Evolutionary conservation across 2,329 filamentous ascomycete genomes (phyloP), one percentile per base, ranked within the genome.

Genomic region (Penicillium sp.): DNA sequence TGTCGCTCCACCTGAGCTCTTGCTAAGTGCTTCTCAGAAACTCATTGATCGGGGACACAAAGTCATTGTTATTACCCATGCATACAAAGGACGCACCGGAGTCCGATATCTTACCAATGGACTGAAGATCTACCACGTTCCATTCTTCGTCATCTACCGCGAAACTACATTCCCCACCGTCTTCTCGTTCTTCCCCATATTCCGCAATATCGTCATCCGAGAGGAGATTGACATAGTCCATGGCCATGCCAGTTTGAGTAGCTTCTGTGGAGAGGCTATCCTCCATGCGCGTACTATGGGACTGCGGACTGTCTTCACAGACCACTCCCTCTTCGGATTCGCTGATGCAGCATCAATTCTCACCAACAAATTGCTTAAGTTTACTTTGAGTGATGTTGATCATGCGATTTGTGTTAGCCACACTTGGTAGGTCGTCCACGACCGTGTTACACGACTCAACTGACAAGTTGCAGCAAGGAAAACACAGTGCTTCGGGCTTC

Each of bases 381-480:
- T 99, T 68, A 93, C 86, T 0, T 73, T 99, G 60, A 97, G 93
- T 71, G 94, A 99, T 70, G 92, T 99, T 15, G 94, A 97, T 69
- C 94, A 99, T 80, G 92, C 95, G 58, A 96, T 99, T 45, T 99
- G 94, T 68, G 94, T 99, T 66, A 97, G 91, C 75, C 92, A 99
- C 79, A 99, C 94, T 38, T 97, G 93, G 91, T 94, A 77, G 60
- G 81, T 52, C 2, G 12, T 8, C n/a, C 6, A 6, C 13, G 8
- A 5, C 8, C 32, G 35, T 18, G 3, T 12, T 23, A 23, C 15
- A 25, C 8, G 4, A 23, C 15, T 35, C 31, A 18, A 62, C 56
- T 54, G 25, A 55, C 47, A 29, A 34, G 0, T 18, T 27, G 32
- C 41, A 96, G 91, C 78, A 99, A 99, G 72, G 94, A 99, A 73